Base-by-base conservation (phyloP, 768 basidiomycete species). In the Hydnomerulius pinastri region DNA sequence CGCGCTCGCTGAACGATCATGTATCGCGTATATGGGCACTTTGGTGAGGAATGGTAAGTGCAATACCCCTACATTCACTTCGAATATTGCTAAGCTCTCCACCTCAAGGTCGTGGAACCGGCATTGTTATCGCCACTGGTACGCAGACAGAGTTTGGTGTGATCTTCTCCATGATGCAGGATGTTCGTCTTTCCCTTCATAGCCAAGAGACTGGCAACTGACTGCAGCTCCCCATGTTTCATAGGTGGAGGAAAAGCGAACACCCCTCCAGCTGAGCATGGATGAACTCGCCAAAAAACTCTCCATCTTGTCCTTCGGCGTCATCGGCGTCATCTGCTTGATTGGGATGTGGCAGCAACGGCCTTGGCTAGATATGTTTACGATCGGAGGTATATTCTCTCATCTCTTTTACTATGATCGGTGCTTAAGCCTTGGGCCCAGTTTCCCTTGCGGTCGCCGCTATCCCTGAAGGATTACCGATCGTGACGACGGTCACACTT, bases 381-480 rank as follows among this genome's bases (percentile, higher is more conserved):
- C 95, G 8, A 98, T 98, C 54, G 95, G 95, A 75, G 94, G 94
- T 95, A 61, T 46, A 83, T 68, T 25, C 28, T 21, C 13, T 23
- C 4, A 4, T 32, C 27, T 20, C 12, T 50, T 11, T 44, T 4
- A 8, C 8, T 9, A 25, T 24, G 17, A 24, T 56, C 17, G 52
- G 18, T 43, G 27, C 43, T 57, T 44, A 57, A 48, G 25, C 18
- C 52, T 54, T 59, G 65, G 48, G 46, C 41, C 33, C 49, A 97
- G 95, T 98, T 3, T 98, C 95, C 2, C 81, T 98, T 53, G 95
- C 95, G 25, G 95, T 98, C n/a, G 95, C 95, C 48, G 95, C 95
- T 37, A 98, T 98, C 55, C 95, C 95, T 0, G 95, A 98, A 73
- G 95, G 95, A 12, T 72, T 98, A 13, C 95, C 95, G 0, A 97